phyloP scores from a whole-genome alignment of 2,329 filamentous ascomycete genomes.

The Fusarium camptoceras region DNA sequence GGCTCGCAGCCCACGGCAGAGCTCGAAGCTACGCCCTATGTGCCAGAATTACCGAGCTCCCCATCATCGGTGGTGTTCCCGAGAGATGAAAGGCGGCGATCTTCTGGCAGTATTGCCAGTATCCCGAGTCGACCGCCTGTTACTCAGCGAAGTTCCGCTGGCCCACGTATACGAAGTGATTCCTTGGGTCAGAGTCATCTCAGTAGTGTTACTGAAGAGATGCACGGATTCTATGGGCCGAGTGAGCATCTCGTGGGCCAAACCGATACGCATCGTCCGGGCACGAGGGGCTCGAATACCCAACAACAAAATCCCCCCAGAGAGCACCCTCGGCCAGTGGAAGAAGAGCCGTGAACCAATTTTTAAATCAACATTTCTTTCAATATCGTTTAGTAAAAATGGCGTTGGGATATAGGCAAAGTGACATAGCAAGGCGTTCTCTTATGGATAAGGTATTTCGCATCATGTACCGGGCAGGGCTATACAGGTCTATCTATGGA shows the following conservation, averaged over 20 bases:
- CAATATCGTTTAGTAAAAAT: not conserved
- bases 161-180: conserved; percentile 43
- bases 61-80: conserved; percentile 37
- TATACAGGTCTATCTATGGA: conserved; percentile 1
- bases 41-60: conserved; percentile 54
- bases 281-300: conserved; percentile 22
- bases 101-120: conserved; percentile 41
- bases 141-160: conserved; percentile 46
- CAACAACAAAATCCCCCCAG: not conserved
- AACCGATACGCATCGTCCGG: conserved; percentile 48
- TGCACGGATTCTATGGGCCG: conserved; percentile 63
- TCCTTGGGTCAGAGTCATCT: conserved; percentile 41
- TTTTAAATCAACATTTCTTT: not conserved
- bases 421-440: conserved; percentile 29
- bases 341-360: not conserved
- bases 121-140: conserved; percentile 41
- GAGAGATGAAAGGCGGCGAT: conserved; percentile 45
- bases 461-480: not conserved
- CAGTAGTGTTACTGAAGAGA: conserved; percentile 57
- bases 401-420: conserved; percentile 9
- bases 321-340: conserved; percentile 1
- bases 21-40: conserved; percentile 52
- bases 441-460: not conserved
- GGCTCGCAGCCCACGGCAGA: conserved; percentile 45
- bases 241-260: conserved; percentile 55